Evolutionary conservation across 345 rosid species (phyloP), one percentile per base, ranked within the genome.

Genomic region (Streptanthus diversifolius): DNA sequence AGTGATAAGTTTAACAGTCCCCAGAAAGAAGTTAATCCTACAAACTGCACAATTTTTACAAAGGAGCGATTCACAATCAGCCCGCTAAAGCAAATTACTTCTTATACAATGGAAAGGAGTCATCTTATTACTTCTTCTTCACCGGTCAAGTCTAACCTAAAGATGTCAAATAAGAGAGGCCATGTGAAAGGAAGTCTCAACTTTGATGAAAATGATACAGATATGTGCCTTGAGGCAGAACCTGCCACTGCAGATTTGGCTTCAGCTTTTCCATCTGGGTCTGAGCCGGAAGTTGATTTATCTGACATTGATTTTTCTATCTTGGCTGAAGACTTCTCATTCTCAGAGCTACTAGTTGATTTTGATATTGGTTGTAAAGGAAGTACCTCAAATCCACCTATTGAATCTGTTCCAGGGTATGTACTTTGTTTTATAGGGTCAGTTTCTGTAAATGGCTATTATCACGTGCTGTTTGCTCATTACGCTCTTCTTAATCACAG

Each of bases 161-260:
- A 48, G 27, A 48, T 71, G 52, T 71, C 62, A 39, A 79, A 54
- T 63, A 87, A 76, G 84, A 84, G 92, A 75, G 90, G 83, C 71
- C 82, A 81, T 72, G 92, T 89, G 18, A 93, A 83, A 70, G 90
- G 96, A 71, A 89, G 88, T 80, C 85, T 93, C 32, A 91, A 89
- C 70, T 93, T 91, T 57, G 96, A 85, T 80, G 86, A 79, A 59
- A 77, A 95, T 35, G 86, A 85, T 27, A 43, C 79, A 53, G 80
- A 64, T 45, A 58, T 22, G 72, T 77, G 12, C 68, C 43, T 56
- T 21, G 89, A 83, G 68, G 72, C 79, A 61, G 72, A 78, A 61
- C 78, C 83, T 57, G 14, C 61, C 19, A 68, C 27, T 8, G 79
- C 18, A 55, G 43, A 62, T 62, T 29, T 68, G 49, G 58, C 53